phyloP scores from a whole-genome alignment of 2,329 filamentous ascomycete species.

The Diaporthe sp. region DNA sequence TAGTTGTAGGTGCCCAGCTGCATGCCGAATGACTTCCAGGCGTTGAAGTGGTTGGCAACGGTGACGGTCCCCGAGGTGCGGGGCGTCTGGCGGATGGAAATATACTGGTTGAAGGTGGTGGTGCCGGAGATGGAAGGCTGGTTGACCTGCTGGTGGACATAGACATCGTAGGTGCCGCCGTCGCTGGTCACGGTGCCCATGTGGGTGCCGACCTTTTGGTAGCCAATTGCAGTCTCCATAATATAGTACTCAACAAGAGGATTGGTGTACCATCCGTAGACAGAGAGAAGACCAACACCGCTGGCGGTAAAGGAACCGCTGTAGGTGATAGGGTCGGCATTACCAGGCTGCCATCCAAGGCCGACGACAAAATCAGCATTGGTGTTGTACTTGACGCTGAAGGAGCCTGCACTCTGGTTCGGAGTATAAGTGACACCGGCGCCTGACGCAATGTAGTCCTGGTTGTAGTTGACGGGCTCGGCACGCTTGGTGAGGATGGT shows the following conservation, averaged over 20 bases:
- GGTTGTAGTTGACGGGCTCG: constrained; percentile 51
- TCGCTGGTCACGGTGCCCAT: constrained; percentile 50
- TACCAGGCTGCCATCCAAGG: constrained; percentile 70
- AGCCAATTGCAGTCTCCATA: constrained; percentile 3
- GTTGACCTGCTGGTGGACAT: constrained; percentile 53
- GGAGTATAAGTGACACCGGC: constrained; percentile 53
- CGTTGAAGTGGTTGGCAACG: constrained; percentile 62
- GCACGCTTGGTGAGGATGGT: constrained; percentile 11
- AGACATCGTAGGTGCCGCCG: constrained; percentile 54
- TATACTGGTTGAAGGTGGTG: constrained; percentile 65
- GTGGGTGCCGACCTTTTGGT: constrained; percentile 20
- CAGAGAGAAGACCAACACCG: constrained; percentile 49
- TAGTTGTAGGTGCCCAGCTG: constrained; percentile 61
- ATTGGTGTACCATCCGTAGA: constrained; percentile 56
- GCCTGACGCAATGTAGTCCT: constrained; percentile 55
- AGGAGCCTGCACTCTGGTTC: constrained; percentile 57
- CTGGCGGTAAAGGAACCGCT: constrained; percentile 49
- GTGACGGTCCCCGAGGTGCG: constrained; percentile 63
- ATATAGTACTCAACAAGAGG: constrained; percentile 52
- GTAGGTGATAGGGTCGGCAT: constrained; percentile 45
- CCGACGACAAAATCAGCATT: constrained; percentile 68
- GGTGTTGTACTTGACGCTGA: constrained; percentile 58
- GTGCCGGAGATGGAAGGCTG: constrained; percentile 61
- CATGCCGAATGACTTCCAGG: constrained; percentile 60
- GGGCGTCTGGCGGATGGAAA: constrained; percentile 64